These are phyloP conservation scores for Rhododendron ovatum DNA, from an alignment of 148 eudicot genomes.

Conservation along the genomic window DNA sequence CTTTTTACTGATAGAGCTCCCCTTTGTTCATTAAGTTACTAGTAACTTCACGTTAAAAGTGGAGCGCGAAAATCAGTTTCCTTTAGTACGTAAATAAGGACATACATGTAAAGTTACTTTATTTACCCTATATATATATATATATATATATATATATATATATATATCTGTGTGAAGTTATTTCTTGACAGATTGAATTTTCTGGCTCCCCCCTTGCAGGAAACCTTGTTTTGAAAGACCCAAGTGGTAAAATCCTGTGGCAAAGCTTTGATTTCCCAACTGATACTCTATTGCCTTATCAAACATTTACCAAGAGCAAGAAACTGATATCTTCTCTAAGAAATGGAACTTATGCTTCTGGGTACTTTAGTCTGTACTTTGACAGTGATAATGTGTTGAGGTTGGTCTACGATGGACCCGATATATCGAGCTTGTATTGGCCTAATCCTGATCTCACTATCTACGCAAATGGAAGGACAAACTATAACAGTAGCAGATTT, in stretches of 20 bases:
- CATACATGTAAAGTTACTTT: not conserved
- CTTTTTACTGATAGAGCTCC: too few relatives aligned
- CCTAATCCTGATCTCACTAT: conserved; percentile 12
- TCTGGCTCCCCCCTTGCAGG: conserved; percentile 21
- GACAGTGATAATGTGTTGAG: conserved; percentile 32
- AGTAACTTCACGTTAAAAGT: too few relatives aligned
- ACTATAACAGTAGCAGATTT: conserved; percentile 35
- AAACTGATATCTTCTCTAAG: conserved; percentile 24
- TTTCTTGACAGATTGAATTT: not conserved
- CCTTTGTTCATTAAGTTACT: too few relatives aligned
- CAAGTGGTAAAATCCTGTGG: conserved; percentile 36
- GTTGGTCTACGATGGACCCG: conserved; percentile 33
- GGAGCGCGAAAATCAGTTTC: too few relatives aligned
- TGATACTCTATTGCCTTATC: conserved; percentile 46
- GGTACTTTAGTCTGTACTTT: conserved; percentile 24
- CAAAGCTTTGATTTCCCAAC: conserved; percentile 68
- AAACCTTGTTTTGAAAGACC: conserved; percentile 37
- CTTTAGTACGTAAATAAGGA: too few relatives aligned
- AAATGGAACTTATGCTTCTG: conserved; percentile 23
- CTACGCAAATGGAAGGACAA: conserved; percentile 27
- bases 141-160: too few relatives aligned
- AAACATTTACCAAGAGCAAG: conserved; percentile 32
- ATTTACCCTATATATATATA: too few relatives aligned
- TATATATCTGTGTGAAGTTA: not conserved
- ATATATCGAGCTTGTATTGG: conserved; percentile 40